A percentile compares a stretch with the other conserved stretches of the same genome.
Conservation (phyloP, 352 stramenopile genomes). For the Globisporangium paddicum region DNA sequence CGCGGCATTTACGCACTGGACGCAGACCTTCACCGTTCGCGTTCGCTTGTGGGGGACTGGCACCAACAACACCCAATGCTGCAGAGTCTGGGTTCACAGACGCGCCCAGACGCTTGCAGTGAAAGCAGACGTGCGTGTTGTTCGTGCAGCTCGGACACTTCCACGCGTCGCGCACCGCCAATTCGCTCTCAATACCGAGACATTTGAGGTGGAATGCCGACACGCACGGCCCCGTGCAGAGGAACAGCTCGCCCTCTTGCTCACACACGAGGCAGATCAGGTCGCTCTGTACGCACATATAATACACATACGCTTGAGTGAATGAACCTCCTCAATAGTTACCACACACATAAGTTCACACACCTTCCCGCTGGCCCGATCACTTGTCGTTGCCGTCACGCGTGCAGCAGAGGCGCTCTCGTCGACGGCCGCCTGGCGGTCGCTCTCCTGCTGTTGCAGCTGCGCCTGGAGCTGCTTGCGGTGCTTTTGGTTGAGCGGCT, state of each 20-base stretch:
- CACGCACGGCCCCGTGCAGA: slow-evolving; percentile 68
- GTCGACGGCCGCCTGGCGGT: background rate
- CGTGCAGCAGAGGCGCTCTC: background rate
- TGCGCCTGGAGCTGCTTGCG: slow-evolving; percentile 57
- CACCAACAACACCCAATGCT: background rate
- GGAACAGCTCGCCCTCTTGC: slow-evolving; percentile 37
- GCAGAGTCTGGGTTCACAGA: slow-evolving; percentile 18
- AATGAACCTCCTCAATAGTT: background rate
- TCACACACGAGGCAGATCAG: slow-evolving; percentile 72
- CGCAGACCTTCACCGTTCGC: slow-evolving; percentile 9
- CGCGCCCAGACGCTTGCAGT: slow-evolving; percentile 60
- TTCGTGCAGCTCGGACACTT: slow-evolving; percentile 51
- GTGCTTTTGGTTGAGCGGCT: slow-evolving; percentile 52
- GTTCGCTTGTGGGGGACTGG: background rate
- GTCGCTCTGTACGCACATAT: slow-evolving; percentile 25
- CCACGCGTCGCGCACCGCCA: slow-evolving; percentile 23
- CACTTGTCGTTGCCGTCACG: background rate
- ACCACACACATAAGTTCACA: background rate
- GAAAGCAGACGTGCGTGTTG: slow-evolving; percentile 71
- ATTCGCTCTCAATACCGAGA: slow-evolving; percentile 13
- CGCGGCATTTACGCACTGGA: slow-evolving; percentile 69
- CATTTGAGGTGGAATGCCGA: slow-evolving; percentile 65
- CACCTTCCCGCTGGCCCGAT: background rate
- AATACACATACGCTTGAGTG: background rate
- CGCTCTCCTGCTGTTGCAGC: slow-evolving; percentile 29